Base-by-base conservation (phyloP, 805 yeast genomes). In the Hanseniaspora pseudoguilliermondii region DNA sequence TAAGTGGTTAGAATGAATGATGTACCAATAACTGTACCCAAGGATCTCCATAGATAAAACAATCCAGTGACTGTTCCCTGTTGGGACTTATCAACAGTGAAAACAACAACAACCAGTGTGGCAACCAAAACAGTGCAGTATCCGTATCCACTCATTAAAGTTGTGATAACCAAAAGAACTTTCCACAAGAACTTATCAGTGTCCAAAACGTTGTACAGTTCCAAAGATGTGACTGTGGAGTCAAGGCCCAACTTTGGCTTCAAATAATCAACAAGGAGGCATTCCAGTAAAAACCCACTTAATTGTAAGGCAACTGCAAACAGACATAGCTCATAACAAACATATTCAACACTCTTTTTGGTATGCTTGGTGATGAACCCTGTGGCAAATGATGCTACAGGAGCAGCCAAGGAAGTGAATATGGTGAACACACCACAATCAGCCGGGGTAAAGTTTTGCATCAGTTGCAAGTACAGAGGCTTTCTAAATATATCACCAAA, bases 391-490 rank as follows among this genome's bases (percentile, higher is more conserved):
- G 84, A 78, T 1, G 84, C 78, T 13, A 70, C 47, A 0, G 86
- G 80, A 6, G 76, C 72, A 1, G 77, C 72, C 35, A 81, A 62
- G 43, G 83, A 78, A 49, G 80, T 80, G 7, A 84, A 81, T 32
- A 81, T 66, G 58, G 79, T 64, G 58, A 81, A 71, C 15, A 73
- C 59, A 27, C 87, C 88, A 49, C 79, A 77, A 57, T 73, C 71
- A 1, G 81, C 75, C 0, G 84, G 72, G 25, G 78, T 65, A 23
- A 80, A 67, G 23, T 73, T 72, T 61, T 77, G 70, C 2, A 80
- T 80, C 1, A 84, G 66, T 21, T 79, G 74, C 56, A 75, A 72
- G 61, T 75, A 82, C 29, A 82, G 71, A 1, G 87, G 89, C 18
- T 76, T 71, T 65, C 81, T 81, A 64, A 78, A 83, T 34, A 78